Evolutionary conservation across 2,329 filamentous ascomycete genomes (phyloP).

Genomic region (Mycosphaerella arachidis): DNA sequence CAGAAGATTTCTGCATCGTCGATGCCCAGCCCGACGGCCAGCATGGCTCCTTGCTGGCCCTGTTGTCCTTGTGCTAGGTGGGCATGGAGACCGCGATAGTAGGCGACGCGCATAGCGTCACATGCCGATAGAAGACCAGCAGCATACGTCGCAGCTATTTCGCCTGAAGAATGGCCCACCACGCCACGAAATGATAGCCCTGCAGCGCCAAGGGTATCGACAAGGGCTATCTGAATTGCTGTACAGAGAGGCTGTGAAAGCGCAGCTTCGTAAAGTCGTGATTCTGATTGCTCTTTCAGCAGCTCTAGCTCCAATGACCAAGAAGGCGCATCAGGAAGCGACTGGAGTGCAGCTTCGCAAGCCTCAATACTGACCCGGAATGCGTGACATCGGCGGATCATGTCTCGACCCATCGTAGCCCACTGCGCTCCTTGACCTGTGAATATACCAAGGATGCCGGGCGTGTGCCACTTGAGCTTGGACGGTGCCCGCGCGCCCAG

Average conservation of each 20-base stretch:
- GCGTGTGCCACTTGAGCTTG: conserved; percentile 11
- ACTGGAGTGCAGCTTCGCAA: conserved; percentile 12
- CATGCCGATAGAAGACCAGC: conserved; percentile 22
- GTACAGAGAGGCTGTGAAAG: conserved; percentile 53
- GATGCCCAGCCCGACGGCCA: conserved; percentile 26
- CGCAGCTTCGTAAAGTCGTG: conserved; percentile 23
- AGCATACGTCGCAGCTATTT: conserved; percentile 34
- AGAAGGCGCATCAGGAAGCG: conserved; percentile 12
- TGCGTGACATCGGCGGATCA: conserved; percentile 17
- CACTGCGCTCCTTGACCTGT: conserved; percentile 37
- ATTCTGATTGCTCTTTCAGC: conserved; percentile 45
- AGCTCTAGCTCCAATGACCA: conserved; percentile 32
- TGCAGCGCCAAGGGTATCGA: conserved; percentile 36
- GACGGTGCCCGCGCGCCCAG: conserved; percentile 11
- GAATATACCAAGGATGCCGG: conserved; percentile 27
- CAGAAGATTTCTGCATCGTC: conserved; percentile 19
- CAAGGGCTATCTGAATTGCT: conserved; percentile 50
- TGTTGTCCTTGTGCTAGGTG: conserved; percentile 7
- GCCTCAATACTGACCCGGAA: conserved; percentile 19
- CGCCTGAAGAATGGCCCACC: conserved; percentile 33
- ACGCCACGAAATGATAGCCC: conserved; percentile 25
- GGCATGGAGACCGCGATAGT: conserved; percentile 22
- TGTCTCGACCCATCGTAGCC: conserved; percentile 25
- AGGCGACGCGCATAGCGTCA: conserved; percentile 23
- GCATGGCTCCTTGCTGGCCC: conserved; percentile 32